Conservation (phyloP, 192 early-diverging fungal genomes). For the Umbelopsis isabellina region DNA sequence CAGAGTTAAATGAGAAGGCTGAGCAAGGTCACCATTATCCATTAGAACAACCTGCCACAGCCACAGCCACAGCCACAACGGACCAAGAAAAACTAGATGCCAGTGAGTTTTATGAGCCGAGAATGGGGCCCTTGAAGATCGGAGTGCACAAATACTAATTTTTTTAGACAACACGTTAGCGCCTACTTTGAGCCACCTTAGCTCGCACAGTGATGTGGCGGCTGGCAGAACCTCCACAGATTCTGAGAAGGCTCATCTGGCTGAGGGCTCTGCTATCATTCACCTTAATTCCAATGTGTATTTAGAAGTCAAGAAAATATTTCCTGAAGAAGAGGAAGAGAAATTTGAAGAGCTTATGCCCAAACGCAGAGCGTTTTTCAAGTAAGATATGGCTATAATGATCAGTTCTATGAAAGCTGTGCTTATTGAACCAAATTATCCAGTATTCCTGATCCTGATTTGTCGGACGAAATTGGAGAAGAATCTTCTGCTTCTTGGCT, state of each 20-base stretch:
- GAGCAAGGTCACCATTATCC: neutral
- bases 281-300: slow-evolving; percentile 38
- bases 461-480: slow-evolving; percentile 38
- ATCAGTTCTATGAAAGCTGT: neutral
- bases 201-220: neutral
- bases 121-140: neutral
- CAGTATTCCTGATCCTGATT: slow-evolving; percentile 36
- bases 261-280: slow-evolving; percentile 14
- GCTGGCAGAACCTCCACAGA: neutral
- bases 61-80: neutral
- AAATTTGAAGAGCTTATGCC: slow-evolving; percentile 6
- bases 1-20: slow-evolving; percentile 19
- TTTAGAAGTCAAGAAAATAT: slow-evolving; percentile 30
- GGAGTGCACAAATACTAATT: neutral
- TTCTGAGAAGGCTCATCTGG: slow-evolving; percentile 2
- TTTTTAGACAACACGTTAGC: neutral
- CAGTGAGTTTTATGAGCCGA: neutral
- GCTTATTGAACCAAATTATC: neutral
- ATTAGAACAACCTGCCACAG: neutral
- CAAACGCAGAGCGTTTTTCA: slow-evolving; percentile 27
- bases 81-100: neutral
- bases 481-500: slow-evolving; percentile 38
- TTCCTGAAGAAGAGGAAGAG: slow-evolving; percentile 1
- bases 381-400: slow-evolving; percentile 17
- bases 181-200: neutral